phyloP scores from a whole-genome alignment of 2,329 filamentous ascomycete genomes.

The Cladosporium austrohemisphaericum region DNA sequence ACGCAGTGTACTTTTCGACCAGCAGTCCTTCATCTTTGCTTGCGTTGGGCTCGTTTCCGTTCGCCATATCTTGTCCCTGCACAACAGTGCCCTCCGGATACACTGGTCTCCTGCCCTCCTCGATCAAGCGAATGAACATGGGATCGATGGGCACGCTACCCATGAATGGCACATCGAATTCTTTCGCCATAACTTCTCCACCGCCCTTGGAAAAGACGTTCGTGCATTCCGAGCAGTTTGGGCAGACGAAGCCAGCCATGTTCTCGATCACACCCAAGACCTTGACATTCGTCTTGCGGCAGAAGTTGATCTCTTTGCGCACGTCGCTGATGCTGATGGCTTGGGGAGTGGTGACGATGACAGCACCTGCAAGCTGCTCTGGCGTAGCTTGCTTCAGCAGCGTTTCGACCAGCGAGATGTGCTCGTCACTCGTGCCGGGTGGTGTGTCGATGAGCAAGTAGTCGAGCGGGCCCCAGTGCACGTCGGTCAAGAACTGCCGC shows the following conservation, averaged over 20 bases:
- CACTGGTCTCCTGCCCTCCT: conserved; percentile 63
- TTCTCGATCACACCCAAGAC: conserved; percentile 93
- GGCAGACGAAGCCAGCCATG: conserved; percentile 89
- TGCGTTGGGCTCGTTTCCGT: conserved; percentile 24
- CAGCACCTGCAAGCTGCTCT: conserved; percentile 75
- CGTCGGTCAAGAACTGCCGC: conserved; percentile 87
- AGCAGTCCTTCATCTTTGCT: conserved; percentile 42
- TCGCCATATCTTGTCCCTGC: conserved; percentile 49
- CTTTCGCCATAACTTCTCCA: conserved; percentile 80
- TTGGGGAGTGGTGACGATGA: conserved; percentile 94
- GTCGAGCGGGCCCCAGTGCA: conserved; percentile 83
- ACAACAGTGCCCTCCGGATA: conserved; percentile 67
- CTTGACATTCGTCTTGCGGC: conserved; percentile 72
- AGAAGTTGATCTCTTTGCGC: conserved; percentile 92
- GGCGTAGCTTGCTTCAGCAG: conserved; percentile 41
- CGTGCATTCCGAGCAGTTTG: conserved; percentile 74
- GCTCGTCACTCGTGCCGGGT: conserved; percentile 93
- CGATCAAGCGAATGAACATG: conserved; percentile 82
- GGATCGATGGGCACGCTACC: conserved; percentile 89
- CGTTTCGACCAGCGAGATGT: conserved; percentile 87
- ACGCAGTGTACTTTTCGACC: conserved; percentile 69
- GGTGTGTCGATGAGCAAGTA: conserved; percentile 94
- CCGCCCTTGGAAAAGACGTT: conserved; percentile 92
- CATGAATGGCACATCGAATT: conserved; percentile 79
- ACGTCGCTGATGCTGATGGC: conserved; percentile 92